phyloP scores from a whole-genome alignment of 2,329 filamentous ascomycete genomes.

The Phyllosticta paracitricarpa region DNA sequence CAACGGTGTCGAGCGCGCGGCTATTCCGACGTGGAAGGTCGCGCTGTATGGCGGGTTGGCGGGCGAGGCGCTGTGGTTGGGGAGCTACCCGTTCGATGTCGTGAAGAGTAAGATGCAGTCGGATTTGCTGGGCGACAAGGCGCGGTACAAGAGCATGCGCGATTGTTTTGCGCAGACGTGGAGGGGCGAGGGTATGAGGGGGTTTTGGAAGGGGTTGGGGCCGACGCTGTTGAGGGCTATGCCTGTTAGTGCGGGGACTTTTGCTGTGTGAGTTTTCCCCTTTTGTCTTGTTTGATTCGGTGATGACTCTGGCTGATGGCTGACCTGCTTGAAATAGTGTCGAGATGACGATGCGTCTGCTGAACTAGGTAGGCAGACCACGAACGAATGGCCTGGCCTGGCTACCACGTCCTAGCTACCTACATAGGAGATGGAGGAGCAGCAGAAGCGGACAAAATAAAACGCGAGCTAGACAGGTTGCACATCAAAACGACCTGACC shows the following conservation, averaged over 20 bases:
- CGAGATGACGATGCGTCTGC: conserved; percentile 27
- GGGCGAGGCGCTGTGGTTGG: conserved; percentile 87
- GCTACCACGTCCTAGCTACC: no score
- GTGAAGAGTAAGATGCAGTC: conserved; percentile 99
- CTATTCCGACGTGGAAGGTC: conserved; percentile 75
- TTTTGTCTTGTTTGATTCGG: neutral
- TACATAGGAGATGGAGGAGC: no score
- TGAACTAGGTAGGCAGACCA: conserved; percentile 19
- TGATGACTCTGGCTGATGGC: neutral
- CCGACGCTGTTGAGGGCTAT: conserved; percentile 89
- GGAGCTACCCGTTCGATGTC: conserved; percentile 91
- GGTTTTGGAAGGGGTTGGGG: conserved; percentile 91
- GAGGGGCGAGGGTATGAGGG: conserved; percentile 62
- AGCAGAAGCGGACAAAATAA: no score
- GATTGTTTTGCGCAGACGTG: conserved; percentile 83
- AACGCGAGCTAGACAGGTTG: no score
- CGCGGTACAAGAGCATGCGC: conserved; percentile 71
- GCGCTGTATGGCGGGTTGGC: conserved; percentile 88
- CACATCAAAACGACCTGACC: no score
- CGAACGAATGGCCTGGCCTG: no score
- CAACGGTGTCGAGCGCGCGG: conserved; percentile 63
- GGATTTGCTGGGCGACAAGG: conserved; percentile 69
- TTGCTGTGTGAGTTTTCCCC: conserved; percentile 54
- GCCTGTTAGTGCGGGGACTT: conserved; percentile 96
- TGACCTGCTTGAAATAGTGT: conserved; percentile 12